A percentile compares a stretch with the other conserved stretches of the same genome.
phyloP scores from a whole-genome alignment of 1,284 basidiomycete genomes.

The Cutaneotrichosporon cutaneum region DNA sequence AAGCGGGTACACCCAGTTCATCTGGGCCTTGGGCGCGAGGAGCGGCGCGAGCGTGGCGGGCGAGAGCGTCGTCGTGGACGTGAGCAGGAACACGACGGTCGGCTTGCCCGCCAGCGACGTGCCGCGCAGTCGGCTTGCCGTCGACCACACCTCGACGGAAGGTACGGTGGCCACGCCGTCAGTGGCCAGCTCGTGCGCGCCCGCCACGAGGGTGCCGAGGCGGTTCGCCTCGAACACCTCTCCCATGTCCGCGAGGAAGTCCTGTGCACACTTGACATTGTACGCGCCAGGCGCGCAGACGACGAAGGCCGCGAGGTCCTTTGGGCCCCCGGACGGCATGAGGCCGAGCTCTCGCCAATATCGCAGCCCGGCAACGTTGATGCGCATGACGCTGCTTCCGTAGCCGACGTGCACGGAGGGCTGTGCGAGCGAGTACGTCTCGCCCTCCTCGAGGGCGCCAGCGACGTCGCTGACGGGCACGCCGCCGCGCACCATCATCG shows the following conservation, averaged over 20 bases:
- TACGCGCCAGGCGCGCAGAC: slow-evolving; percentile 27
- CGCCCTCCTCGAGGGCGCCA: slow-evolving; percentile 5
- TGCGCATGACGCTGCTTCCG: slow-evolving; percentile 31
- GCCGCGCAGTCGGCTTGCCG: slow-evolving; percentile 6
- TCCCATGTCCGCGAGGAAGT: slow-evolving; percentile 24
- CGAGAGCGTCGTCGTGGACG: slow-evolving; percentile 4
- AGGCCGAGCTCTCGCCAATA: slow-evolving; percentile 48
- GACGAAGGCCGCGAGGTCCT: slow-evolving; percentile 33
- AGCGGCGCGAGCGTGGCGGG: slow-evolving; percentile 9
- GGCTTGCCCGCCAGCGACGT: background rate
- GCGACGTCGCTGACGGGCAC: slow-evolving; percentile 18
- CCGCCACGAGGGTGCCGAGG: slow-evolving; percentile 12
- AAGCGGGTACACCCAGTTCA: slow-evolving; percentile 4
- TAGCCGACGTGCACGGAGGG: slow-evolving; percentile 31
- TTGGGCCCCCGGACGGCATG: slow-evolving; percentile 41
- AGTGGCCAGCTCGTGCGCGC: background rate
- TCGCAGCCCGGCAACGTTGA: slow-evolving; percentile 35
- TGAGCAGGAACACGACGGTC: slow-evolving; percentile 21
- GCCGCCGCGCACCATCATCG: slow-evolving; percentile 18
- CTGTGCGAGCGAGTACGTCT: slow-evolving; percentile 14
- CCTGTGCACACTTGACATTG: slow-evolving; percentile 12
- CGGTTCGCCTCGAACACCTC: slow-evolving; percentile 26
- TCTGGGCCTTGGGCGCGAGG: background rate
- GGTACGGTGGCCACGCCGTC: slow-evolving; percentile 10
- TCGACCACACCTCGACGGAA: background rate